Base-by-base conservation (phyloP, 176 grass and related monocot genomes). In the Poa annua region DNA sequence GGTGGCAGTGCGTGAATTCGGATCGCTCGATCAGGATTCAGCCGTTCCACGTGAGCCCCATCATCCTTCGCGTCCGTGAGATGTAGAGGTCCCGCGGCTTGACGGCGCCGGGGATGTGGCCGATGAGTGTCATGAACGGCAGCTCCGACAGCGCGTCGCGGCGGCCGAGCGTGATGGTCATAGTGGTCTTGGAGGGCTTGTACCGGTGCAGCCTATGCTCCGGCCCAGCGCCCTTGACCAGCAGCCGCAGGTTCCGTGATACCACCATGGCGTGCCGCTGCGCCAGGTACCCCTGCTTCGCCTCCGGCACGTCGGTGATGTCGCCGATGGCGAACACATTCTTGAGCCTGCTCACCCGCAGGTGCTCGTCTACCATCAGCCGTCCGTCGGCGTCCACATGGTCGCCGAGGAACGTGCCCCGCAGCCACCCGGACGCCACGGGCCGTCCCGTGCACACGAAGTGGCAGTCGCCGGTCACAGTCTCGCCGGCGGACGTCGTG, bases 311-410 rank as follows among this genome's bases (percentile, higher is more conserved):
- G 64, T 92, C 71, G 0, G 76, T 88, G 67, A 95, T 86, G 77
- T 92, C 93, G 29, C 93, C 90, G 22, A 92, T 21, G 72, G 90
- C 90, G 81, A 95, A 95, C 49, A 92, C 84, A 53, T 95, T 95
- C 74, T 67, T 78, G 2, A 41, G 13, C 50, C 72, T 83, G 11
- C 85, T 85, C 7, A 92, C 83, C 13, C 82, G 76, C 0, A 92
- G 78, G 74, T 96, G 57, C 32, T 90, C 85, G 41, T 92, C 93
- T 13, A 88, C 93, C 57, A 24, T 12, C 0, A 92, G 3, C 19
- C 84, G 77, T 0, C 90, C 90, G 0, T 83, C 26, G 21, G 42
- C 74, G 76, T 80, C 74, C 0, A 92, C 11, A 74, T 84, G 69
- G 4, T 75, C 90, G 12, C 38, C 38, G 5, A 95, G 51, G 36